phyloP scores from a whole-genome alignment of 352 stramenopile species.

The Phytophthora uliginosa region DNA sequence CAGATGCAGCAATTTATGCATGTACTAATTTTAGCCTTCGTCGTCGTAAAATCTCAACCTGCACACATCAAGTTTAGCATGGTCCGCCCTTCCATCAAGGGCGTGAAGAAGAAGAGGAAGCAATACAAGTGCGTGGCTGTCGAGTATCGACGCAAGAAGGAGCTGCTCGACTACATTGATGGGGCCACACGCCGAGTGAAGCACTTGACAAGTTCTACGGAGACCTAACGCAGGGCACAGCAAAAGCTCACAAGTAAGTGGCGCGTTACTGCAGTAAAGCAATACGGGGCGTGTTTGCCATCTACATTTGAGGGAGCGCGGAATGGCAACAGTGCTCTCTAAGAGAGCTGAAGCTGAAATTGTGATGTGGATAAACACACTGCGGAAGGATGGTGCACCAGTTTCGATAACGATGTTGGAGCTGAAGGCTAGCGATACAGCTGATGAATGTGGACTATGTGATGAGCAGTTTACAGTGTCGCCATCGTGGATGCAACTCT shows the following conservation, averaged over 20 bases:
- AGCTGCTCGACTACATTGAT: background rate
- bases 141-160: background rate
- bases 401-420: slow-evolving; percentile 1
- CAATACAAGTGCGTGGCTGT: background rate
- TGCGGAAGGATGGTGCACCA: slow-evolving; percentile 3
- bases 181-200: background rate
- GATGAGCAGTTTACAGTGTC: background rate
- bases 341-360: slow-evolving; percentile 8
- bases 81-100: slow-evolving; percentile 8
- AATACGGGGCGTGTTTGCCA: background rate
- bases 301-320: background rate
- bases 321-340: slow-evolving; percentile 5
- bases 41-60: background rate
- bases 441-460: background rate
- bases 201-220: background rate
- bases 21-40: no score
- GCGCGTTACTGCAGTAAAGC: background rate
- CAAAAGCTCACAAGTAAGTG: slow-evolving; percentile 5
- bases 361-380: background rate
- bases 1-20: no score
- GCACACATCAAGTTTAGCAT: slow-evolving; percentile 1
- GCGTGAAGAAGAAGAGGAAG: slow-evolving; percentile 10
- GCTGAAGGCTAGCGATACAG: background rate
- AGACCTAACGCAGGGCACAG: slow-evolving; percentile 1
- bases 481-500: background rate